Base-by-base conservation (phyloP, 192 early-diverging fungal genomes). In the Gigaspora rosea region DNA sequence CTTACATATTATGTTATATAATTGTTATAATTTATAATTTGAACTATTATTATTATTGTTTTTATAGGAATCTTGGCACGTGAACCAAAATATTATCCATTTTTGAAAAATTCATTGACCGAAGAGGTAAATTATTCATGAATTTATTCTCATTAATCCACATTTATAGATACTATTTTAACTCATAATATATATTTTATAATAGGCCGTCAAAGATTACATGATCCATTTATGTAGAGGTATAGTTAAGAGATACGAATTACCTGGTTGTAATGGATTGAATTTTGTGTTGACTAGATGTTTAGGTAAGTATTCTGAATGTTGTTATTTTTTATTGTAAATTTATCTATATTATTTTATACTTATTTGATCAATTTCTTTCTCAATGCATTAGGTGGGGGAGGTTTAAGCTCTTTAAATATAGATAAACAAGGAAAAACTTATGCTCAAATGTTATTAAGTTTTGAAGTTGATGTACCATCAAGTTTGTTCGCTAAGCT, bases 391-490 rank as follows among this genome's bases (percentile, higher is more conserved):
- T 51, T 66, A 85, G 84, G 89, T 27, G 90, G 90, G 7, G 90
- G 90, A 59, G 90, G 90, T 5, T 75, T 91, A 33, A 85, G 86
- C 57, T 89, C 89, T 1, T 50, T 91, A 71, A 79, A 84, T 33
- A 78, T 90, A 73, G 90, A 91, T 84, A 82, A 85, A 50, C 90
- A 91, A 68, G 90, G 90, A 68, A 91, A 91, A 73, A 90, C 90
- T 10, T 91, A 85, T 80, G 90, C 86, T 18, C 90, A 91, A 78
- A 85, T 89, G 82, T 73, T 90, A 22, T 70, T 91, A 6, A 83
- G 81, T 54, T 63, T 84, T 58, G 86, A 85, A 52, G 79, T 91
- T 49, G 84, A 87, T 56, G 81, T 89, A 1, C 90, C 90, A 22
- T 77, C 78, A 58, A 78, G 78, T 51, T 73, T 79, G 41, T 48